Conservation (phyloP, 2,329 filamentous ascomycete species). For the Lachnellula cervina region DNA sequence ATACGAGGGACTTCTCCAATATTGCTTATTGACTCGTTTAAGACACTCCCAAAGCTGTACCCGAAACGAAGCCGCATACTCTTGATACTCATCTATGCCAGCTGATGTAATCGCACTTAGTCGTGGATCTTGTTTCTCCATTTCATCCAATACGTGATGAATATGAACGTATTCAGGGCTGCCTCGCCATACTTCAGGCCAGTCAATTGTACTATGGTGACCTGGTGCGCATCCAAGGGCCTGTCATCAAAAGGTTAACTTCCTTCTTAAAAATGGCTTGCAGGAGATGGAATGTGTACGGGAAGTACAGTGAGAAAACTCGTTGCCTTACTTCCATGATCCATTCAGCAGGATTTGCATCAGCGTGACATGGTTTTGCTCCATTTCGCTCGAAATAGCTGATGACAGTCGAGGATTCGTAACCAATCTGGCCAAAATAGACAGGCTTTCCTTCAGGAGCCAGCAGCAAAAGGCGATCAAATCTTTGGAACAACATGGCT, state of each 20-base stretch:
- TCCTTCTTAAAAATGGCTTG: no score
- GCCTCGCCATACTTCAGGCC: slow-evolving; percentile 53
- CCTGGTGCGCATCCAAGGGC: slow-evolving; percentile 51
- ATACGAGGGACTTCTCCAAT: slow-evolving; percentile 72
- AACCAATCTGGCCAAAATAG: slow-evolving; percentile 76
- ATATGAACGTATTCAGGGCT: slow-evolving; percentile 41
- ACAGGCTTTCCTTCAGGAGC: slow-evolving; percentile 72
- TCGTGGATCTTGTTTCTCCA: slow-evolving; percentile 35
- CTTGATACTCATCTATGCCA: not conserved
- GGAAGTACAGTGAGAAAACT: no score
- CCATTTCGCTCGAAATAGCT: slow-evolving; percentile 73
- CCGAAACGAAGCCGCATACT: slow-evolving; percentile 60
- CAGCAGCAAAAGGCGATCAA: slow-evolving; percentile 75
- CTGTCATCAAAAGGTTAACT: no score
- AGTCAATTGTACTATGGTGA: slow-evolving; percentile 56
- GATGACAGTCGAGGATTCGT: slow-evolving; percentile 28
- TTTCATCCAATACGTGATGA: slow-evolving; percentile 45
- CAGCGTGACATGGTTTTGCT: slow-evolving; percentile 57
- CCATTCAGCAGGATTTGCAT: slow-evolving; percentile 79
- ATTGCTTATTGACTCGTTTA: slow-evolving; percentile 67
- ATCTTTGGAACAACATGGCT: slow-evolving; percentile 88
- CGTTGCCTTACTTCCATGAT: slow-evolving; percentile 49
- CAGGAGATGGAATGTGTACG: no score
- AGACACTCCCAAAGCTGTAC: slow-evolving; percentile 62
- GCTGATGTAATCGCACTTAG: not conserved